Conservation (phyloP, 371 early-diverging fungal genomes). For the Syncephalastrum contaminatum region DNA sequence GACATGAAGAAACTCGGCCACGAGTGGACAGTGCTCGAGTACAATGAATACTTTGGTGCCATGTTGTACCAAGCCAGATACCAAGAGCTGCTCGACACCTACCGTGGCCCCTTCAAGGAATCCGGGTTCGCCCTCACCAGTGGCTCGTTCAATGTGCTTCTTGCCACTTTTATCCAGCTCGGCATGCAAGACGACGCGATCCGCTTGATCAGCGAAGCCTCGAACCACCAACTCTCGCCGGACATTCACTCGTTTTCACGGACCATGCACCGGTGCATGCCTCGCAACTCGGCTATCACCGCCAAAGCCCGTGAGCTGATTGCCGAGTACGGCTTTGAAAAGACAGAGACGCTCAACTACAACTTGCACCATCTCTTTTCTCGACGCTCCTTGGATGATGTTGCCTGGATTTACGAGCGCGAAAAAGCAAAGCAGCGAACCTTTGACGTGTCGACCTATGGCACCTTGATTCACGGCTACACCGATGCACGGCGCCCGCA, state of each 20-base stretch:
- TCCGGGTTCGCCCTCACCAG: constrained; percentile 16
- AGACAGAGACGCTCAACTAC: constrained; percentile 24
- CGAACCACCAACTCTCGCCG: constrained; percentile 15
- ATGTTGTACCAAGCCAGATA: constrained; percentile 37
- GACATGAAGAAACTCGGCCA: constrained; percentile 37
- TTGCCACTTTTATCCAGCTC: constrained; percentile 40
- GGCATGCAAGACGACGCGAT: constrained; percentile 30
- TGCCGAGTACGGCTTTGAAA: constrained; percentile 17
- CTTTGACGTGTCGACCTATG: constrained; percentile 33
- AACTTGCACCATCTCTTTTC: constrained; percentile 34
- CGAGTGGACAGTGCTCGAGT: constrained; percentile 34
- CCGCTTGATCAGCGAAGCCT: constrained; percentile 26
- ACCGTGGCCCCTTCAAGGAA: constrained; percentile 11
- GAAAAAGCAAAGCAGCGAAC: too few species aligned
- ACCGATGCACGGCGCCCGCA: constrained; percentile 23
- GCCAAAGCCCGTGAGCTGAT: constrained; percentile 27
- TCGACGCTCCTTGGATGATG: constrained; percentile 19
- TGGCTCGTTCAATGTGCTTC: constrained; percentile 39
- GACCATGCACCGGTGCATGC: constrained; percentile 39
- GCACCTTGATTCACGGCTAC: constrained; percentile 35
- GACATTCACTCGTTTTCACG: constrained; percentile 39
- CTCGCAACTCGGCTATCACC: constrained; percentile 21
- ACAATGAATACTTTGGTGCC: constrained; percentile 44
- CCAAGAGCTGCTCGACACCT: constrained; percentile 32
- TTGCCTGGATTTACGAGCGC: constrained; percentile 21